phyloP scores from a whole-genome alignment of 352 stramenopile genomes.

The Globisporangium paddicum region DNA sequence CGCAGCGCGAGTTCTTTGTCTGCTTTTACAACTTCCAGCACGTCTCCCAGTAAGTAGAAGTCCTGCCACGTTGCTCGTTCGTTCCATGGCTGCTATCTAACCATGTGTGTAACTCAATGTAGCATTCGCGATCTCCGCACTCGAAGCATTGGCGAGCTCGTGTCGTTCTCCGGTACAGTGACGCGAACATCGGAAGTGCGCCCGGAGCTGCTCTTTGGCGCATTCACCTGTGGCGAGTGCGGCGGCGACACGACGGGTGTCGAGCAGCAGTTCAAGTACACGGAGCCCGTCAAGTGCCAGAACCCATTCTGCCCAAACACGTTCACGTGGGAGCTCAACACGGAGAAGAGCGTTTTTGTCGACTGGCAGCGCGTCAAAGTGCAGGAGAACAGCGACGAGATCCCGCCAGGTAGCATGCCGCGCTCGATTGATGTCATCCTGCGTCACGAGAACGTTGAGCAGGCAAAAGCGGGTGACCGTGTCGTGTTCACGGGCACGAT shows the following conservation, averaged over 20 bases:
- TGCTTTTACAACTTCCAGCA: constrained; percentile 90
- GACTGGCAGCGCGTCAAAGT: constrained; percentile 99
- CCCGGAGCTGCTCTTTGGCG: constrained; percentile 94
- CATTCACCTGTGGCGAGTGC: constrained; percentile 96
- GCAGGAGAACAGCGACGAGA: constrained; percentile 98
- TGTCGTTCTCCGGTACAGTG: constrained; percentile 94
- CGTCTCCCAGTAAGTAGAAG: constrained; percentile 65
- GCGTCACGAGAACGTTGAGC: constrained; percentile 97
- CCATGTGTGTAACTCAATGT: neutral
- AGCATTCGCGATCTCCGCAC: constrained; percentile 92
- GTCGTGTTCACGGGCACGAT: constrained; percentile 94
- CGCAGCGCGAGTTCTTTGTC: constrained; percentile 81
- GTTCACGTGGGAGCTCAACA: constrained; percentile 79
- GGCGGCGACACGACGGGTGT: constrained; percentile 88
- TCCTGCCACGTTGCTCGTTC: no score
- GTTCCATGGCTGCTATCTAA: neutral
- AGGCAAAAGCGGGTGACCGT: constrained; percentile 94
- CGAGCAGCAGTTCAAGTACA: constrained; percentile 98
- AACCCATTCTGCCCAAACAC: constrained; percentile 96
- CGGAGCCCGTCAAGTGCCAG: constrained; percentile 93
- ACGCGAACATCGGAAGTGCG: constrained; percentile 97
- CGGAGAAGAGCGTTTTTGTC: constrained; percentile 93
- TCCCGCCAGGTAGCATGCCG: constrained; percentile 97
- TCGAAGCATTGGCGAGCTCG: constrained; percentile 91
- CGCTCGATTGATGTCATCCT: constrained; percentile 97